Percentiles rank a stretch among this genome's conserved stretches.
Evolutionary conservation across 2,329 filamentous ascomycete genomes (phyloP).

Genomic region (Sclerotinia sclerotiorum): DNA sequence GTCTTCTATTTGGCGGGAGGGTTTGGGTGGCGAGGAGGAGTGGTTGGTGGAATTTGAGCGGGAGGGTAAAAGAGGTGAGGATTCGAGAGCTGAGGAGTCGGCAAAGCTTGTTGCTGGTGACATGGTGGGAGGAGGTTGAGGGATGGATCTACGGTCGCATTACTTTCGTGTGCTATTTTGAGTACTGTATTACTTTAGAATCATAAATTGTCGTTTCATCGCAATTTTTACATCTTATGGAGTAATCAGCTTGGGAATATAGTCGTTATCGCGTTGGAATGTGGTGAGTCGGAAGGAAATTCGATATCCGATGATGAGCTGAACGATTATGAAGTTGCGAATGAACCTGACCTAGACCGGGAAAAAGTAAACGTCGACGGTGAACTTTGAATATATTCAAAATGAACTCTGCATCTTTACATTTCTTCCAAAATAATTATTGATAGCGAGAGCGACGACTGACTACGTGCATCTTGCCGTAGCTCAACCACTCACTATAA

Average conservation of each 20-base stretch:
- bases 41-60: constrained; percentile 24
- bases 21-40: constrained; percentile 20
- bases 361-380: background rate
- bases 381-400: background rate
- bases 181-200: background rate
- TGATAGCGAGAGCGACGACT: background rate
- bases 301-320: background rate
- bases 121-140: background rate
- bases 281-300: background rate
- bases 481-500: background rate
- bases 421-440: background rate
- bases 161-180: background rate
- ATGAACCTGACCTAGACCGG: background rate
- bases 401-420: background rate
- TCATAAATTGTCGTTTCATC: background rate
- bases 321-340: background rate
- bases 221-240: background rate
- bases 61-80: constrained; percentile 27
- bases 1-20: constrained; percentile 46
- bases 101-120: background rate
- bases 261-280: constrained; percentile 5
- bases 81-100: constrained; percentile 11
- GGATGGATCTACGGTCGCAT: background rate
- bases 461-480: background rate
- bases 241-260: too few relatives aligned